phyloP scores from a whole-genome alignment of 2,329 filamentous ascomycete species.

The Scleromitrula shiraiana region DNA sequence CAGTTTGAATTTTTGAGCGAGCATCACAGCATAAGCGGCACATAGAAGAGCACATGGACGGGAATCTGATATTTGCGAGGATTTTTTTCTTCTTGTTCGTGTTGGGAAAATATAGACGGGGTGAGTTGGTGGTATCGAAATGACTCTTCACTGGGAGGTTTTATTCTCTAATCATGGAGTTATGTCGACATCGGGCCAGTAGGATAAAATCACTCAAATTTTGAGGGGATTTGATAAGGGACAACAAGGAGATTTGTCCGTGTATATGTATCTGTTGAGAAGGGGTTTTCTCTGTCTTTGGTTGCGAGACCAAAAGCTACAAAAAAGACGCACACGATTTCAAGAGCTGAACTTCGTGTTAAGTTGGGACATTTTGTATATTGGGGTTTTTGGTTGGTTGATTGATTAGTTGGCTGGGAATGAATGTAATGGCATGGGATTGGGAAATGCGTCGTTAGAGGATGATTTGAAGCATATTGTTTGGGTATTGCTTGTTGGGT shows the following conservation, averaged over 20 bases:
- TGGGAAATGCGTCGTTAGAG: too few relatives aligned
- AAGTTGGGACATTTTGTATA: slow-evolving; percentile 9
- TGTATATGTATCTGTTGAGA: not conserved
- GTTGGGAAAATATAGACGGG: not conserved
- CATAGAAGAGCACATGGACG: not conserved
- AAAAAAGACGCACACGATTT: slow-evolving; percentile 21
- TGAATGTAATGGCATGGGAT: not conserved
- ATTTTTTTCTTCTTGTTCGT: not conserved
- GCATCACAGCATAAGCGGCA: slow-evolving; percentile 10
- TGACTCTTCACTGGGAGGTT: too few relatives aligned
- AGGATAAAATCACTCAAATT: not conserved
- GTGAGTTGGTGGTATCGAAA: not conserved
- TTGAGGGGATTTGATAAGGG: not conserved
- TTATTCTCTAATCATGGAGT: slow-evolving; percentile 8
- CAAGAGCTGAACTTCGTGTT: slow-evolving; percentile 28
- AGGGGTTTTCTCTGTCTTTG: not conserved
- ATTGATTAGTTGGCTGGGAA: not conserved
- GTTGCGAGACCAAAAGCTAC: slow-evolving; percentile 6
- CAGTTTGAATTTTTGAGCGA: slow-evolving; percentile 6
- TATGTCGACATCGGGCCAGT: not conserved
- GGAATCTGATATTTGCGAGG: not conserved
- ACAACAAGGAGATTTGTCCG: not conserved
- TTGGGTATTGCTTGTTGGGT: too few relatives aligned
- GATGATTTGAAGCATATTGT: too few relatives aligned
- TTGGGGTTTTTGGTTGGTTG: not conserved